A percentile compares a stretch with the other conserved stretches of the same genome.
Conservation (phyloP, 2,329 filamentous ascomycete species). For the Colletotrichum navitas region DNA sequence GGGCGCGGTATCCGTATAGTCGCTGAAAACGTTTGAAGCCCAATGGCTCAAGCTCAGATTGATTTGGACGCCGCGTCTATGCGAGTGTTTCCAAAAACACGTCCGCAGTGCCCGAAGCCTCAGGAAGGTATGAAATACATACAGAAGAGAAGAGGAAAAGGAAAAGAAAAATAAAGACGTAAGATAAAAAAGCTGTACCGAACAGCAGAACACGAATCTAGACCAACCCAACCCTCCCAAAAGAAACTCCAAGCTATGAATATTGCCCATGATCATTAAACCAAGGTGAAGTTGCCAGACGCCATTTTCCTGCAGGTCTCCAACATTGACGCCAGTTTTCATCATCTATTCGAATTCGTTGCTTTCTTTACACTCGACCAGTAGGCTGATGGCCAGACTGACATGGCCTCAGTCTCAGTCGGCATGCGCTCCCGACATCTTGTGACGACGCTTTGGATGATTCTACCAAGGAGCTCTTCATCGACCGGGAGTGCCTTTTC, state of each 20-base stretch:
- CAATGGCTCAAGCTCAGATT: slow-evolving; percentile 6
- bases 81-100: slow-evolving; percentile 13
- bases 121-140: slow-evolving; percentile 31
- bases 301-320: slow-evolving; percentile 37
- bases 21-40: slow-evolving; percentile 5
- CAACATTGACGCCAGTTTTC: slow-evolving; percentile 33
- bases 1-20: background rate
- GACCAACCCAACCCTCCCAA: slow-evolving; percentile 15
- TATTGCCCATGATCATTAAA: slow-evolving; percentile 37
- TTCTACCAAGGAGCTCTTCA: slow-evolving; percentile 71
- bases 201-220: slow-evolving; percentile 33
- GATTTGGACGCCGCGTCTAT: slow-evolving; percentile 15
- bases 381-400: slow-evolving; percentile 71
- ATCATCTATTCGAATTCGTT: slow-evolving; percentile 49
- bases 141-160: background rate
- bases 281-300: slow-evolving; percentile 33
- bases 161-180: background rate
- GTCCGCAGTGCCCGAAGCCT: slow-evolving; percentile 7
- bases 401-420: slow-evolving; percentile 67
- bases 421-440: slow-evolving; percentile 71
- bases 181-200: slow-evolving; percentile 5
- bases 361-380: slow-evolving; percentile 71
- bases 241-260: slow-evolving; percentile 42
- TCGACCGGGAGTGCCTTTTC: slow-evolving; percentile 70
- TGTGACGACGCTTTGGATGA: slow-evolving; percentile 72